Conservation (phyloP, 2,329 filamentous ascomycete genomes). For the Gnomoniopsis sp. region DNA sequence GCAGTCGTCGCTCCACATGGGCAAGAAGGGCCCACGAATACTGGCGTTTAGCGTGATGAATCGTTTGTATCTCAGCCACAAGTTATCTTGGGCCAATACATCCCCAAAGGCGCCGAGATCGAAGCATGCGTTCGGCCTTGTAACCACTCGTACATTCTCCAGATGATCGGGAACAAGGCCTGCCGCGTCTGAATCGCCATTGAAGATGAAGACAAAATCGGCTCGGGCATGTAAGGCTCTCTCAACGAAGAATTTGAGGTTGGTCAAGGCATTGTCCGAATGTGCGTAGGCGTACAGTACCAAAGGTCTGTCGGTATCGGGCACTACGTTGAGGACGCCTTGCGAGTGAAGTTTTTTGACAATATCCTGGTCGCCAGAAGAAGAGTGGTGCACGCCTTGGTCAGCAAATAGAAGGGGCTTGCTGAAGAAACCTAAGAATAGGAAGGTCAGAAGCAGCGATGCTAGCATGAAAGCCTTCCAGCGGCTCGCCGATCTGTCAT, state of each 20-base stretch:
- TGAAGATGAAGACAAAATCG: slow-evolving; percentile 34
- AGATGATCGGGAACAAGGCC: slow-evolving; percentile 21
- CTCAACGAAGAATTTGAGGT: slow-evolving; percentile 30
- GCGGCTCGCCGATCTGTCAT: background rate
- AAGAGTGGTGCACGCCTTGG: background rate
- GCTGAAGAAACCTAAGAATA: background rate
- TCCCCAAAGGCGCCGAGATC: slow-evolving; percentile 29
- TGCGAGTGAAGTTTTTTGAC: slow-evolving; percentile 1
- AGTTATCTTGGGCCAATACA: slow-evolving; percentile 24
- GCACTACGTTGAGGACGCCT: background rate
- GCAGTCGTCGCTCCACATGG: slow-evolving; percentile 27
- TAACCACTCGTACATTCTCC: slow-evolving; percentile 27
- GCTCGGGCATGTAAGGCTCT: slow-evolving; percentile 30
- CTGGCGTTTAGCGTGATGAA: slow-evolving; percentile 31
- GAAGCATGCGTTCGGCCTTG: slow-evolving; percentile 27
- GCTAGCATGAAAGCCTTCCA: background rate
- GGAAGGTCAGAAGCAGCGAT: background rate
- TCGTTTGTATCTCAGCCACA: slow-evolving; percentile 29
- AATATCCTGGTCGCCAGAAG: background rate
- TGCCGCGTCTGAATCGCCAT: slow-evolving; percentile 26
- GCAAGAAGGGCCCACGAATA: slow-evolving; percentile 31
- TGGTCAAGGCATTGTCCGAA: slow-evolving; percentile 24
- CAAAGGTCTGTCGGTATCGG: slow-evolving; percentile 18
- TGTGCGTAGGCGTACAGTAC: slow-evolving; percentile 32
- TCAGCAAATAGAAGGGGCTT: background rate